A percentile compares a stretch with the other conserved stretches of the same genome.
Evolutionary conservation across 371 early-diverging fungal species (phyloP).

Genomic region (Saksenaea vasiformis): DNA sequence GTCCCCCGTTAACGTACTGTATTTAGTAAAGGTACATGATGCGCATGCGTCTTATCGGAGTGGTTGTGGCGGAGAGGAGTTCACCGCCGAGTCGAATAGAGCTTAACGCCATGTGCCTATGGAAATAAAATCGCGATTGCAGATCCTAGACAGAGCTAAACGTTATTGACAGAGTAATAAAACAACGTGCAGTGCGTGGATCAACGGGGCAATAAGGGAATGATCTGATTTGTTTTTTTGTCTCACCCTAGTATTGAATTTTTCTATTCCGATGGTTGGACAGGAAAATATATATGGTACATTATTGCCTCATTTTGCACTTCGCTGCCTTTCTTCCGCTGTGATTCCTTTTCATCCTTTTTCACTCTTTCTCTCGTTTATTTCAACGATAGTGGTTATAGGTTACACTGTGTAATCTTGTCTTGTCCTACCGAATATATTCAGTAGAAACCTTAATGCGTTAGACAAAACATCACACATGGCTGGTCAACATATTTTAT

Average conservation of each 20-base stretch:
- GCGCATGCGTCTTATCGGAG: no score
- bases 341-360: background rate
- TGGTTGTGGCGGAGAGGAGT: no score
- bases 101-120: no score
- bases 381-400: background rate
- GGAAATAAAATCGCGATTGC: no score
- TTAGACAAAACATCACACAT: no score
- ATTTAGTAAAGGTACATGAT: no score
- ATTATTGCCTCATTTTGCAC: background rate
- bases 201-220: background rate
- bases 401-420: background rate
- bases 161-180: no score
- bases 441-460: no score
- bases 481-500: background rate
- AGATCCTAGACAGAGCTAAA: no score
- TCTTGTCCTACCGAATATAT: background rate
- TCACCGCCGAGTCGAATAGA: no score
- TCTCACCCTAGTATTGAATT: background rate
- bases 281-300: background rate
- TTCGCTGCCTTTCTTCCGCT: background rate
- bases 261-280: background rate
- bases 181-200: no score
- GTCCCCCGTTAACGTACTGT: no score
- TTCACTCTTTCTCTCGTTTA: background rate
- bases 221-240: conserved; percentile 1